Percentiles rank a stretch among this genome's conserved stretches.
phyloP scores from a whole-genome alignment of 1,139 yeast genomes.

The Lodderomyces metapsilosis region DNA sequence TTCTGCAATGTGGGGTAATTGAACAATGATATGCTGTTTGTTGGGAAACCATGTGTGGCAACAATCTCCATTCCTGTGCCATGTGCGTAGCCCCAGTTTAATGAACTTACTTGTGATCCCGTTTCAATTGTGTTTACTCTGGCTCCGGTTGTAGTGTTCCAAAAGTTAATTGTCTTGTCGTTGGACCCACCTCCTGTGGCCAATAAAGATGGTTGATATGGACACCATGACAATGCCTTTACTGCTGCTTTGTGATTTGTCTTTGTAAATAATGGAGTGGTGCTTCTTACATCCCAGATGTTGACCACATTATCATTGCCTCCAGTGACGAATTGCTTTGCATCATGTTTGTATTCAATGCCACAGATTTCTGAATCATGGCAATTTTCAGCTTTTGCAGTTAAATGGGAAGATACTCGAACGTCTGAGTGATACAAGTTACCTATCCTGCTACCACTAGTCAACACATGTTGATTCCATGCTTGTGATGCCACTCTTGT shows the following conservation, averaged over 20 bases:
- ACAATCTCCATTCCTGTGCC: constrained; percentile 82
- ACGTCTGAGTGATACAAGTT: constrained; percentile 89
- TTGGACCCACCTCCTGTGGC: constrained; percentile 98
- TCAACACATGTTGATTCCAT: constrained; percentile 81
- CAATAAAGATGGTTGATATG: constrained; percentile 73
- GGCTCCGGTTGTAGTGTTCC: constrained; percentile 93
- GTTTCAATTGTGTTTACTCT: constrained; percentile 85
- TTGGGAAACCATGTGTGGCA: constrained; percentile 93
- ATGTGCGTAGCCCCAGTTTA: constrained; percentile 82
- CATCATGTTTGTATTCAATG: constrained; percentile 80
- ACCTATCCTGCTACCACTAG: constrained; percentile 85
- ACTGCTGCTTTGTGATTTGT: constrained; percentile 91
- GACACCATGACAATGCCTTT: constrained; percentile 95
- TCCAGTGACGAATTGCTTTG: constrained; percentile 84
- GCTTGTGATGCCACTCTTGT: constrained; percentile 80
- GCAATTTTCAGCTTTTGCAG: constrained; percentile 46
- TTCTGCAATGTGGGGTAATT: constrained; percentile 84
- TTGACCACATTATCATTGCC: constrained; percentile 93
- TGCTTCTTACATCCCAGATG: constrained; percentile 83
- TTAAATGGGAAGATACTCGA: constrained; percentile 77
- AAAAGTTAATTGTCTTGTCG: constrained; percentile 87
- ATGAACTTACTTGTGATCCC: constrained; percentile 89
- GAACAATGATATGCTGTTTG: constrained; percentile 79
- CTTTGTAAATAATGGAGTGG: constrained; percentile 67
- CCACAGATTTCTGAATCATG: constrained; percentile 96